Evolutionary conservation across 1,139 yeast genomes (phyloP), one percentile per base, ranked within the genome.

Genomic region (Hyphopichia burtonii): DNA sequence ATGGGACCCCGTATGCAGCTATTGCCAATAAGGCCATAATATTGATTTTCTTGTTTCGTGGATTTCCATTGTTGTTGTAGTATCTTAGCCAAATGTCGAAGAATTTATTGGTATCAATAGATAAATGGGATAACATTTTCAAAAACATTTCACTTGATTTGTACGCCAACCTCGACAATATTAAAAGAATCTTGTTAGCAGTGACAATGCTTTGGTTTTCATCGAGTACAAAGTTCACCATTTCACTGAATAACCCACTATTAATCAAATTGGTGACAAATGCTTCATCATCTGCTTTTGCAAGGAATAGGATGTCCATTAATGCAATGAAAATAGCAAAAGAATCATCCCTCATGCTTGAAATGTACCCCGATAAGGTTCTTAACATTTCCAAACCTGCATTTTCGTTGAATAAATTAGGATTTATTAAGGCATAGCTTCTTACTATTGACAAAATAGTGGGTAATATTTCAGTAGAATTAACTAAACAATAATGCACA

Each of bases 401-500:
- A 8, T 59, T 65, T 11, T 58, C 58, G 8, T 52, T 47, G 45
- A 80, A 75, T n/a, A 82, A 52, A 9, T 68, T 65, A 1, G 84
- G 81, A 7, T 80, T 65, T 23, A 88, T 60, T 34, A 89, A 65
- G 0, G 84, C 61, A 59, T 90, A 91, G 47, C 93, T 82, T 58
- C 93, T 79, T 11, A 86, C 60, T 11, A 91, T 80, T 17, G 83
- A 79, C 36, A 91, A 61, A 17, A 87, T 72, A 4, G 80, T 66
- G 1, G 91, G 86, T 38, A 93, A 65, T 20, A 86, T 80, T 58
- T 93, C 99, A 0, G 97, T 86, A 39, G 86, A 80, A 43, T 79
- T 77, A 45, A 76, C 59, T 41, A 76, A 66, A 2, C 83, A 83
- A 41, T 71, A 66, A 2, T 78, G 62, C 17, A 82, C 56, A 43